Base-by-base conservation (phyloP, 2,329 filamentous ascomycete genomes). In the Escovopsis sp. region DNA sequence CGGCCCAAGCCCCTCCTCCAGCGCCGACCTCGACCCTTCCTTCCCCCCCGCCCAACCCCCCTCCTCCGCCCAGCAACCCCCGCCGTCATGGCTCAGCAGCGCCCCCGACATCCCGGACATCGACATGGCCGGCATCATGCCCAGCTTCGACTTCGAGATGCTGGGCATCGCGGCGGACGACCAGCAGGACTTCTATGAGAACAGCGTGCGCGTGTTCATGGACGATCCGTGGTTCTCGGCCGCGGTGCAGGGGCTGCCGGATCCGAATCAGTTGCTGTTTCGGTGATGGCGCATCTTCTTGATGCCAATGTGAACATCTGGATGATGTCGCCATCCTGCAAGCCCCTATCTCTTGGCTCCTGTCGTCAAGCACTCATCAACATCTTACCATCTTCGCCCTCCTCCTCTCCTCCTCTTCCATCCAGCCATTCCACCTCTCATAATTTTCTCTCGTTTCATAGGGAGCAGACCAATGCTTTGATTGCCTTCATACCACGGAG, bases 151-250 rank as follows among this genome's bases (percentile, higher is more conserved):
- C 36, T 45, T 55, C 31, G 52, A 51, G 31, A 42, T 46, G 13
- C 38, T 56, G 27, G 52, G 48, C 18, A 34, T 54, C 6, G 23
- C 36, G 14, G 46, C 45, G 2, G 40, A 43, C 8, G 50, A 48
- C 7, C 36, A 43, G 4, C 47, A 48, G 33, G 48, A 48, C 25
- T 44, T 47, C 36, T 48, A 54, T 35, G 52, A 53, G 39, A 52
- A 56, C 13, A 53, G 53, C 8, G 48, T 56, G 34, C 48, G 51
- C 25, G 55, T 55, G 40, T 49, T 57, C 35, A 47, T 61, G 34
- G 51, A 55, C 38, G 60, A 63, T 37, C 54, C 57, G 12, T 62
- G 60, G 53, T 53, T 61, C 37, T 55, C 46, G 8, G 52, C 55
- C 33, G 49, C 54, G 37, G 56, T 61, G 16, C 52, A 56, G 32